Base-by-base conservation (phyloP, 768 basidiomycete genomes). In the Nidularia sp. region DNA sequence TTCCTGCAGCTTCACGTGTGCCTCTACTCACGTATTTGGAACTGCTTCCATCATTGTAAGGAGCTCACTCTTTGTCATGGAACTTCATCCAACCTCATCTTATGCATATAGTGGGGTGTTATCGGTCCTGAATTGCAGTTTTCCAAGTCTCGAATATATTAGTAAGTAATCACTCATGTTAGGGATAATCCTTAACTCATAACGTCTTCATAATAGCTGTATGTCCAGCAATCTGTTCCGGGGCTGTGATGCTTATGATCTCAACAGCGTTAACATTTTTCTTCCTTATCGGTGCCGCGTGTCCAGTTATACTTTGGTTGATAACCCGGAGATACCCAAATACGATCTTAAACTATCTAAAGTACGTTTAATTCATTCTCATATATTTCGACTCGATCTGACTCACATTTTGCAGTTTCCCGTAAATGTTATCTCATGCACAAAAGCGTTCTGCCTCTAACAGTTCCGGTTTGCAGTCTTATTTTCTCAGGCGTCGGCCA, bases 211-310 rank as follows among this genome's bases (percentile, higher is more conserved):
- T 25, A 25, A 25, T 25, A 25, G 25, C 3, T 25, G 25, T 25
- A 25, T 25, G 25, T 25, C 25, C 25, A 25, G 25, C 25, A 25
- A 25, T 25, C 25, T 25, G 3, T 25, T 25, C 25, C 25, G 25
- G 3, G 25, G 25, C 3, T 25, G 25, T 25, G 25, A 25, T 25
- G 25, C 25, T 25, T 25, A 25, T 25, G 25, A 25, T 3, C 25
- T 3, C 25, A 25, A 25, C 22, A 80, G 84, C 76, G 3, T 67
- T 91, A 18, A 63, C 80, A 13, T 83, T 81, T 53, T 90, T 90
- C 70, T 92, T 93, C 72, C 67, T 88, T 47, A 72, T 86, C 42
- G 90, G 91, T 31, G 82, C 86, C 6, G 57, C 81, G 10, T 78
- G 82, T 33, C 90, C 89, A 0, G 60, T 88, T 45, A 60, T 83